Evolutionary conservation across 2,329 filamentous ascomycete genomes (phyloP).

Genomic region (Aureobasidium sp.): DNA sequence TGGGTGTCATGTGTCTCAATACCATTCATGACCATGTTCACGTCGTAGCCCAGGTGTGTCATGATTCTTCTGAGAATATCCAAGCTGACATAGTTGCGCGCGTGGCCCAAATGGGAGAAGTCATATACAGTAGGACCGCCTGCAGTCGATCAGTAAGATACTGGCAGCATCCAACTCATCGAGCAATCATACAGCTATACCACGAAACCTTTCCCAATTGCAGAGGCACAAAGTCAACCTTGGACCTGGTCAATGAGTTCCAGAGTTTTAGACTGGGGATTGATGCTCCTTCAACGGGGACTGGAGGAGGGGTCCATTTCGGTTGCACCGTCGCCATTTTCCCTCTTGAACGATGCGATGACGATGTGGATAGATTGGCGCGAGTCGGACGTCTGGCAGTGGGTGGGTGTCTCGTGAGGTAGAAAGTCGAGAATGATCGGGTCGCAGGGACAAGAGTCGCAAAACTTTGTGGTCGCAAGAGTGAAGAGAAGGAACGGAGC

Average conservation of each 20-base stretch:
- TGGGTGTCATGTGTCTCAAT: background rate
- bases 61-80: constrained; percentile 81
- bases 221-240: constrained; percentile 66
- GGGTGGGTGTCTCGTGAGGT: background rate
- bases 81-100: constrained; percentile 78
- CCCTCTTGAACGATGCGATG: constrained; percentile 14
- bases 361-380: constrained; percentile 10
- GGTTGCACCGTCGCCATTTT: constrained; percentile 15
- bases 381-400: background rate
- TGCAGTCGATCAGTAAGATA: background rate
- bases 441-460: background rate
- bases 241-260: constrained; percentile 69
- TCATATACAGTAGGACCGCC: background rate
- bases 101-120: background rate
- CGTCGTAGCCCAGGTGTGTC: constrained; percentile 70
- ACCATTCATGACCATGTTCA: constrained; percentile 66
- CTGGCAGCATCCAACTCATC: background rate
- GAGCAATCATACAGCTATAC: constrained; percentile 59
- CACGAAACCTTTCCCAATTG: constrained; percentile 66
- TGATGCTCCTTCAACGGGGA: constrained; percentile 31
- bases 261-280: constrained; percentile 58
- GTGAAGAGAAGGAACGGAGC: too few relatives aligned
- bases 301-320: constrained; percentile 27
- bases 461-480: background rate
- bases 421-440: background rate